phyloP scores from a whole-genome alignment of 2,329 filamentous ascomycete genomes.

The Xylogone sp. region DNA sequence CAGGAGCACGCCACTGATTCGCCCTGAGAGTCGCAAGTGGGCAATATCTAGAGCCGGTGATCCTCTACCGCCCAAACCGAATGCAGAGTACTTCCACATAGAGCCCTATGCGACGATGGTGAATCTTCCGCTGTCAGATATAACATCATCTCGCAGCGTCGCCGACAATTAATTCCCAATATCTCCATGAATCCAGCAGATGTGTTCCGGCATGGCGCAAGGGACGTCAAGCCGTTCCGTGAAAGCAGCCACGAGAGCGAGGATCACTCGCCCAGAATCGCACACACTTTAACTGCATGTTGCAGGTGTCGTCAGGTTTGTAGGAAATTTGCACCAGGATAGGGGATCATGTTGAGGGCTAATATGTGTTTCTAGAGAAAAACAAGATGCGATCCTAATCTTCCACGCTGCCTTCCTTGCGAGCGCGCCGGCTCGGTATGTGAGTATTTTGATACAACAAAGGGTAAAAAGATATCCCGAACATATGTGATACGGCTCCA shows the following conservation, averaged over 20 bases:
- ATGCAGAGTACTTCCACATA: background rate
- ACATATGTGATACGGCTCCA: constrained; percentile 91
- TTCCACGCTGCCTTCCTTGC: constrained; percentile 89
- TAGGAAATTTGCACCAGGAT: constrained; percentile 7
- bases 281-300: constrained; percentile 76
- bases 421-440: constrained; percentile 87
- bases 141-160: background rate
- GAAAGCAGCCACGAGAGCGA: constrained; percentile 41
- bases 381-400: constrained; percentile 88
- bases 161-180: constrained; percentile 3
- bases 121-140: constrained; percentile 5
- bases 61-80: background rate
- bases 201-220: constrained; percentile 53
- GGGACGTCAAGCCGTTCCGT: constrained; percentile 23
- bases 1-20: background rate
- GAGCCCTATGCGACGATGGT: constrained; percentile 16
- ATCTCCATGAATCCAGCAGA: constrained; percentile 53
- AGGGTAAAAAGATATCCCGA: constrained; percentile 80
- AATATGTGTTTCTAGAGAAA: constrained; percentile 65
- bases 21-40: background rate
- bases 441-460: constrained; percentile 91
- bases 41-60: background rate
- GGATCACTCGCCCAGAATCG: constrained; percentile 57
- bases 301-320: constrained; percentile 74
- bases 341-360: constrained; percentile 3